Percentiles rank a stretch among this genome's conserved stretches.
These are phyloP conservation scores for Pseudozyma sp. DNA, from an alignment of 1,284 basidiomycete species.

Conservation along the genomic window DNA sequence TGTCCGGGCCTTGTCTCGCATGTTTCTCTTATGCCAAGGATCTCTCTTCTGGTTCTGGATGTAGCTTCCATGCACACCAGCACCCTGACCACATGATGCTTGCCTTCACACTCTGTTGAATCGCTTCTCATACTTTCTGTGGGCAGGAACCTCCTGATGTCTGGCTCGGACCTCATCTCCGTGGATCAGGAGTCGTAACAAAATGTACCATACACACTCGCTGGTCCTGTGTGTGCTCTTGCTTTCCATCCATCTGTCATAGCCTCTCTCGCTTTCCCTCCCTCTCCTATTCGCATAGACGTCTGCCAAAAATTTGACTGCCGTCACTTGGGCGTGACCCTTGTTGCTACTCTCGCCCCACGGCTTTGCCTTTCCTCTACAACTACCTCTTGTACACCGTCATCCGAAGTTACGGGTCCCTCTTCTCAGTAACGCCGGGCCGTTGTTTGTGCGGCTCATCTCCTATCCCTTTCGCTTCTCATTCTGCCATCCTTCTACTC, in stretches of 20 bases:
- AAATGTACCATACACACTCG: too few relatives aligned
- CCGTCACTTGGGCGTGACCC: too few relatives aligned
- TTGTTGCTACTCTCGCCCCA: too few relatives aligned
- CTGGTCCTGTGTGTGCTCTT: background rate
- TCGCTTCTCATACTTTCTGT: background rate
- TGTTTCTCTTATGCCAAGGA: too few relatives aligned
- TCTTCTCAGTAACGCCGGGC: too few relatives aligned
- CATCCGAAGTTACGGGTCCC: too few relatives aligned
- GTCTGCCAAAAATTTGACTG: too few relatives aligned
- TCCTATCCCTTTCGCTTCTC: background rate
- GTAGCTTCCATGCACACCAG: too few relatives aligned
- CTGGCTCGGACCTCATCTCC: slow-evolving; percentile 27
- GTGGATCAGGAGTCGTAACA: slow-evolving; percentile 4
- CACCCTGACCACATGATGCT: too few relatives aligned
- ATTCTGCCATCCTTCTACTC: too few relatives aligned
- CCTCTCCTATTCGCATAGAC: background rate
- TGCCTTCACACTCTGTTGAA: background rate
- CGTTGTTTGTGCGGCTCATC: background rate
- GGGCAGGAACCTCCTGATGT: background rate
- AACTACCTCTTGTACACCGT: background rate
- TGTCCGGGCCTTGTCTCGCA: too few relatives aligned
- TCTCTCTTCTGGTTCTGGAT: too few relatives aligned
- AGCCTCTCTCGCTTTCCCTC: background rate
- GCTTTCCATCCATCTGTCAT: background rate
- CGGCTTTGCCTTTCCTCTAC: background rate